Conservation (phyloP, 257 asterid genomes). For the Solanum virginianum region DNA sequence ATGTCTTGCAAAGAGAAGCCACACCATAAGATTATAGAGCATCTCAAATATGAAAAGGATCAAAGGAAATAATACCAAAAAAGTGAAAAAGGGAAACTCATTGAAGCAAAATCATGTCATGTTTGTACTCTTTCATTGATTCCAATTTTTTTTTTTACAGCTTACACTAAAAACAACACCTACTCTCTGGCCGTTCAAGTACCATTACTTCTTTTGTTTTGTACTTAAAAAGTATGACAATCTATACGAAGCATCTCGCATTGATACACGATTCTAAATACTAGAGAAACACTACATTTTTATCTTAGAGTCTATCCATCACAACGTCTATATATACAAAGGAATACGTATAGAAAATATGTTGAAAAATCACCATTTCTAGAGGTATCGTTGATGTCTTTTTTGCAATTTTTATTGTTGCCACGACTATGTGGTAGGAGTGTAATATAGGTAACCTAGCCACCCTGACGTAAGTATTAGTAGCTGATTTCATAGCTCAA, state of each 20-base stretch:
- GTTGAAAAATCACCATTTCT: too few relatives aligned
- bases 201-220: not conserved
- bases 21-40: not conserved
- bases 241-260: not conserved
- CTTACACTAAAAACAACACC: not conserved
- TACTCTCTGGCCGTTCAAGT: not conserved
- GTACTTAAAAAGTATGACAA: not conserved
- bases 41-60: not conserved
- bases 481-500: not conserved
- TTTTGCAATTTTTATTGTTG: too few relatives aligned
- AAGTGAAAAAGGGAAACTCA: not conserved
- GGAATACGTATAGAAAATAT: too few relatives aligned
- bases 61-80: not conserved
- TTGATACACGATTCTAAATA: not conserved
- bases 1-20: not conserved
- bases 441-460: too few relatives aligned
- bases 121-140: not conserved
- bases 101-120: not conserved
- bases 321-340: not conserved
- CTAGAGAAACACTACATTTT: not conserved
- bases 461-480: not conserved
- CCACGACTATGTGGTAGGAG: too few relatives aligned
- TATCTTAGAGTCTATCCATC: not conserved
- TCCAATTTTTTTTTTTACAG: not conserved
- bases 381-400: not conserved